Conservation (phyloP, 2,329 filamentous ascomycete genomes). For the Penicillium sp. region DNA sequence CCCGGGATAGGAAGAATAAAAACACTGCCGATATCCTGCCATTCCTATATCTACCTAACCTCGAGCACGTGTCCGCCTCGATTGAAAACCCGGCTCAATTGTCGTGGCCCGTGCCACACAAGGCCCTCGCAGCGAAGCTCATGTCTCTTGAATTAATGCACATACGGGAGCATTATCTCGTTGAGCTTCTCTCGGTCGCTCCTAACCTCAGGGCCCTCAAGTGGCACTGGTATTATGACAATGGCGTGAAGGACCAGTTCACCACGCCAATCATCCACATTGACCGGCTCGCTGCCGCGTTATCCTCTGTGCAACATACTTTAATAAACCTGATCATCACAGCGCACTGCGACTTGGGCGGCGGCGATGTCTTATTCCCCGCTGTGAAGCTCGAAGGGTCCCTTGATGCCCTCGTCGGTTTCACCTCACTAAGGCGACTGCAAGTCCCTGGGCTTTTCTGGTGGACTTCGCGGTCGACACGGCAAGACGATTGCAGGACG, state of each 20-base stretch:
- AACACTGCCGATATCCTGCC: constrained; percentile 25
- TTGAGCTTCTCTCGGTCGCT: constrained; percentile 4
- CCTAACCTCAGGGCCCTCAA: constrained; percentile 13
- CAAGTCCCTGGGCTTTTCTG: constrained; percentile 11
- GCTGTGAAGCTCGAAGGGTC: constrained; percentile 4
- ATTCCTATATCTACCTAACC: constrained; percentile 26
- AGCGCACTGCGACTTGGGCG: constrained; percentile 4
- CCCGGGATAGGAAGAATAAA: background rate
- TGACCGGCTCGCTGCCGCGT: constrained; percentile 20
- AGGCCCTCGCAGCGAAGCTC: constrained; percentile 10
- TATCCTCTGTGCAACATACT: constrained; percentile 26
- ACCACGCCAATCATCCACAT: constrained; percentile 20
- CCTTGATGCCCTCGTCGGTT: background rate
- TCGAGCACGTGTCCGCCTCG: constrained; percentile 21
- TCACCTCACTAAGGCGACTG: constrained; percentile 8
- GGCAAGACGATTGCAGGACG: constrained; percentile 12
- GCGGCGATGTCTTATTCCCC: background rate
- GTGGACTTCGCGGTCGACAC: constrained; percentile 12
- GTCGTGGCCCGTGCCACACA: constrained; percentile 21
- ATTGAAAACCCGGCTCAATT: constrained; percentile 25
- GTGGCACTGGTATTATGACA: constrained; percentile 23
- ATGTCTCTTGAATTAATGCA: constrained; percentile 19
- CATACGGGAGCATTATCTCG: constrained; percentile 20
- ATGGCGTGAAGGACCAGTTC: constrained; percentile 11
- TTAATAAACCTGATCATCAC: constrained; percentile 26